These are phyloP conservation scores for Macroventuria anomochaeta DNA, from an alignment of 2,329 filamentous ascomycete genomes.

Conservation along the genomic window DNA sequence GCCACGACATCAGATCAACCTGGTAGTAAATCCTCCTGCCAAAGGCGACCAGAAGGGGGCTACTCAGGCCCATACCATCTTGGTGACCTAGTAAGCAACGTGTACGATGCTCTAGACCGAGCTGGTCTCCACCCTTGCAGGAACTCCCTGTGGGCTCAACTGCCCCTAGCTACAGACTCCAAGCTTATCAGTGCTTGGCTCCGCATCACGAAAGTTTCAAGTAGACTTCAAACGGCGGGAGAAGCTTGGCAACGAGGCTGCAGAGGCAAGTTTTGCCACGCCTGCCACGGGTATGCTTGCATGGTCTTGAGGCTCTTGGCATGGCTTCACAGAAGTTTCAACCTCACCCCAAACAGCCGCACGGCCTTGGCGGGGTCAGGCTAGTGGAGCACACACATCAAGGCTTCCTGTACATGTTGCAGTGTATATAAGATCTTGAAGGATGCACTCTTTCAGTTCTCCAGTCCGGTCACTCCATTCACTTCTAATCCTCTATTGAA, in stretches of 20 bases:
- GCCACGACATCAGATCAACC: background rate
- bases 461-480: slow-evolving; percentile 49
- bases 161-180: slow-evolving; percentile 20
- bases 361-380: slow-evolving; percentile 39
- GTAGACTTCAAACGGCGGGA: slow-evolving; percentile 40
- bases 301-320: slow-evolving; percentile 44
- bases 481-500: slow-evolving; percentile 40
- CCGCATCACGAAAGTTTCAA: slow-evolving; percentile 46
- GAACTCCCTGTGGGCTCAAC: slow-evolving; percentile 15
- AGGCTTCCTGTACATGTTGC: slow-evolving; percentile 13
- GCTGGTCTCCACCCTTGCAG: slow-evolving; percentile 23
- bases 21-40: background rate
- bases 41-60: background rate
- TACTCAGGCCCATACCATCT: background rate
- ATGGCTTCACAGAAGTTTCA: slow-evolving; percentile 50
- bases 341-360: slow-evolving; percentile 41
- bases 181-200: slow-evolving; percentile 39
- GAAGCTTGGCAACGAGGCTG: slow-evolving; percentile 33
- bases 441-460: slow-evolving; percentile 39
- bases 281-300: slow-evolving; percentile 36
- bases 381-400: slow-evolving; percentile 18
- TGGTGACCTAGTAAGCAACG: slow-evolving; percentile 8
- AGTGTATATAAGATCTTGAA: slow-evolving; percentile 37
- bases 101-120: slow-evolving; percentile 24
- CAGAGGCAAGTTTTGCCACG: slow-evolving; percentile 23